phyloP scores from a whole-genome alignment of 768 basidiomycete species.

The Mycena venus region DNA sequence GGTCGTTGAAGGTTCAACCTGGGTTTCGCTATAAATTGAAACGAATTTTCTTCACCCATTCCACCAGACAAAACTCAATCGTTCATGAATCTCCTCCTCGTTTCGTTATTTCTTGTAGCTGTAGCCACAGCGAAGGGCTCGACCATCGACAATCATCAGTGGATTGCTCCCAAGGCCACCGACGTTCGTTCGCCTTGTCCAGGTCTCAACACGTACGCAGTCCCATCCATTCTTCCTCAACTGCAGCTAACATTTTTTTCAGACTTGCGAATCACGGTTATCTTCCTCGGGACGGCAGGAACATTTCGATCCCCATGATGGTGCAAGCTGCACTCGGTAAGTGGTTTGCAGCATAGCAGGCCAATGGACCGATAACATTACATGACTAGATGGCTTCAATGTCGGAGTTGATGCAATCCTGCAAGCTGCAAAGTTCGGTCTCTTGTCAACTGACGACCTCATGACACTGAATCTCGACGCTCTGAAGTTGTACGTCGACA shows the following conservation, averaged over 20 bases:
- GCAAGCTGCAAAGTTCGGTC: slow-evolving; percentile 14
- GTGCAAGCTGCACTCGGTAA: slow-evolving; percentile 13
- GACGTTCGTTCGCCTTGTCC: slow-evolving; percentile 24
- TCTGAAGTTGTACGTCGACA: slow-evolving; percentile 23
- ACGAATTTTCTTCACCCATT: no score
- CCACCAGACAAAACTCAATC: background rate
- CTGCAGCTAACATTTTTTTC: background rate
- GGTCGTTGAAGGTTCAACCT: no score
- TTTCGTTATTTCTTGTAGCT: background rate
- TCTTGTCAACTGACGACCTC: background rate
- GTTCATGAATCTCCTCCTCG: background rate
- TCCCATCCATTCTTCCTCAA: background rate
- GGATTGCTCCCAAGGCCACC: slow-evolving; percentile 16
- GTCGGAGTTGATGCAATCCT: background rate
- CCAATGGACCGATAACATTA: background rate
- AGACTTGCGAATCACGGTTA: slow-evolving; percentile 32
- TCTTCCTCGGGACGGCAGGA: slow-evolving; percentile 22
- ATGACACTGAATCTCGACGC: slow-evolving; percentile 28
- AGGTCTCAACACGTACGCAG: slow-evolving; percentile 21
- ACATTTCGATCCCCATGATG: slow-evolving; percentile 14
- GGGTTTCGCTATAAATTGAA: no score
- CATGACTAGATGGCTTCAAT: background rate
- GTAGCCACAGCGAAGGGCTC: no score
- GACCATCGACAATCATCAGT: background rate
- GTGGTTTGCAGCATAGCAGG: background rate